A percentile compares a stretch with the other conserved stretches of the same genome.
These are phyloP conservation scores for Trichodelitschia bisporula DNA, from an alignment of 495 filamentous ascomycete genomes.

Conservation along the genomic window DNA sequence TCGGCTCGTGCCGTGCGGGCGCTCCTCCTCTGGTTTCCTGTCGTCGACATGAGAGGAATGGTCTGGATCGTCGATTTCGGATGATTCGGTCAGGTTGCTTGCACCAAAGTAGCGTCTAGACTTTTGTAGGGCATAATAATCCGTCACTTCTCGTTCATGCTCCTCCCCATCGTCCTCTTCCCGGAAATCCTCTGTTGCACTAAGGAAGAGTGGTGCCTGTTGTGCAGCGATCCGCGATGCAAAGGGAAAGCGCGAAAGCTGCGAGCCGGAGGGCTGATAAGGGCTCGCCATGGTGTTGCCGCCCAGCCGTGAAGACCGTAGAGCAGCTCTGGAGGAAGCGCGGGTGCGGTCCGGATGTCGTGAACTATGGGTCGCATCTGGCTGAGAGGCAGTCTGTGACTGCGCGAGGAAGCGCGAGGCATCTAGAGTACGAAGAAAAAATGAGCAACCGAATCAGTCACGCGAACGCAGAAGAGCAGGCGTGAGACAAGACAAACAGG, in stretches of 20 bases:
- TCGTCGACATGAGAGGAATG: slow-evolving; percentile 10
- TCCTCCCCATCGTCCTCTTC: slow-evolving; percentile 85
- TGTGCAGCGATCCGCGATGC: slow-evolving; percentile 40
- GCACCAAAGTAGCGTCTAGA: slow-evolving; percentile 73
- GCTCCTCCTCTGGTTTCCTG: slow-evolving; percentile 6
- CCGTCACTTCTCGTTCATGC: slow-evolving; percentile 73
- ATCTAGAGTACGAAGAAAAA: slow-evolving; percentile 34
- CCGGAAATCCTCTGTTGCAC: slow-evolving; percentile 52
- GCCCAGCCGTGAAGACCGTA: slow-evolving; percentile 3
- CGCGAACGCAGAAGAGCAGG: slow-evolving; percentile 6
- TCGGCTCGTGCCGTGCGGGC: slow-evolving; percentile 15
- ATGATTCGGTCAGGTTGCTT: slow-evolving; percentile 53
- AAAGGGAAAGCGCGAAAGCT: slow-evolving; percentile 59
- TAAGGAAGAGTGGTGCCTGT: slow-evolving; percentile 81
- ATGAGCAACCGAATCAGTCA: too few relatives aligned
- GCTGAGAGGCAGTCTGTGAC: slow-evolving; percentile 70
- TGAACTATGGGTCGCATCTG: slow-evolving; percentile 29
- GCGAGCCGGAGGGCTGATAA: slow-evolving; percentile 30
- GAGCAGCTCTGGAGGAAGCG: slow-evolving; percentile 7
- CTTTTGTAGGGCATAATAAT: slow-evolving; percentile 72
- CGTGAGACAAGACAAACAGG: too few relatives aligned
- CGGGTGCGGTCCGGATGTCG: neutral
- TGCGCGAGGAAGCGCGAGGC: slow-evolving; percentile 92
- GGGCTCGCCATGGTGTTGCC: slow-evolving; percentile 33
- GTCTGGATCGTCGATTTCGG: slow-evolving; percentile 40